Conservation (phyloP, 2,329 filamentous ascomycete species). For the Apiospora arundinis region DNA sequence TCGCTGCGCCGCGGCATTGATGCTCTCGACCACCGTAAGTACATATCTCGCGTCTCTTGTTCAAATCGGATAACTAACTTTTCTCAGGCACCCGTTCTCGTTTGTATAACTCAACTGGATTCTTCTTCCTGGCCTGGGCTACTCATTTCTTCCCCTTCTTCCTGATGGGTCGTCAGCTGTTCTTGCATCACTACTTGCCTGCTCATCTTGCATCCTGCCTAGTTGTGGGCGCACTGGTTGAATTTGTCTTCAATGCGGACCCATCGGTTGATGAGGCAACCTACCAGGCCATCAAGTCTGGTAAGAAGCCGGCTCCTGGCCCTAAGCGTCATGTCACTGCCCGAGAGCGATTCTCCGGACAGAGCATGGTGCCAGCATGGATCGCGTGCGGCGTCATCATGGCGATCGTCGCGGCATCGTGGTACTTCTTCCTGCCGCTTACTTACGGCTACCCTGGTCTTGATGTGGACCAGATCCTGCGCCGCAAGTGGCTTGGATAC, state of each 20-base stretch:
- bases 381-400: conserved; percentile 76
- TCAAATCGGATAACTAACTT: conserved; percentile 27
- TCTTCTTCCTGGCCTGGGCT: conserved; percentile 98
- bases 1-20: conserved; percentile 92
- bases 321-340: conserved; percentile 73
- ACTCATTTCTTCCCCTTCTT: conserved; percentile 98
- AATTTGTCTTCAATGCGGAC: conserved; percentile 95
- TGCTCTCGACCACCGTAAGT: conserved; percentile 90
- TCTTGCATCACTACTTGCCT: conserved; percentile 96
- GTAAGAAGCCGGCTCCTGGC: conserved; percentile 52
- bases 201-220: conserved; percentile 90
- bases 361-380: conserved; percentile 82
- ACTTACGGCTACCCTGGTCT: conserved; percentile 95
- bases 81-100: conserved; percentile 81
- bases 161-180: conserved; percentile 97
- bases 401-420: conserved; percentile 72
- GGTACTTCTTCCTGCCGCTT: conserved; percentile 92
- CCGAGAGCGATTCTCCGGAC: conserved; percentile 78
- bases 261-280: conserved; percentile 65
- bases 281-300: conserved; percentile 49
- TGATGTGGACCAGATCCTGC: conserved; percentile 75
- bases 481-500: conserved; percentile 95
- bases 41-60: neutral
- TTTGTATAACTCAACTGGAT: conserved; percentile 97
- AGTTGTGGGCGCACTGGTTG: conserved; percentile 87